Percentiles rank a stretch among this genome's conserved stretches.
Conservation (phyloP, 805 yeast species). For the Saturnispora serradocipensis region DNA sequence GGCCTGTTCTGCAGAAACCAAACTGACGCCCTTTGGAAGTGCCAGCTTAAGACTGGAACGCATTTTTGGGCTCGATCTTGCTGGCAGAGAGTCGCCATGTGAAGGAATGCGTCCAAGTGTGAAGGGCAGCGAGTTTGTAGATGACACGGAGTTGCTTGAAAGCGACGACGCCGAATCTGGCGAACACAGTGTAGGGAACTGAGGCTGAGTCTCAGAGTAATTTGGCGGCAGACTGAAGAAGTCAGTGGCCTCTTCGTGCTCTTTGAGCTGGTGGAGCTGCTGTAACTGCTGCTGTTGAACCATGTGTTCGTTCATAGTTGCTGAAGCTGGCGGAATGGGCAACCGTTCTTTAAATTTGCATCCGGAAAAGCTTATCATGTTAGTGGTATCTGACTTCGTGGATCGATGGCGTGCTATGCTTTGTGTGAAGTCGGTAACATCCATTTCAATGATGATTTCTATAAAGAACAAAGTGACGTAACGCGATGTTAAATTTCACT, state of each 20-base stretch:
- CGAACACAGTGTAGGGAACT: background rate
- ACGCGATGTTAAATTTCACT: background rate
- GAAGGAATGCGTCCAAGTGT: background rate
- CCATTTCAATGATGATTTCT: background rate
- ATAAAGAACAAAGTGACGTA: slow-evolving; percentile 3
- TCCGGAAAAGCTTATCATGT: background rate
- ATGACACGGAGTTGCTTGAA: background rate
- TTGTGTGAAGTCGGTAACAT: background rate
- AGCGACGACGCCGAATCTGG: background rate
- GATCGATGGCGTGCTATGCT: background rate
- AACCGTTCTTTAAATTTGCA: background rate
- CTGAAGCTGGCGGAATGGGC: background rate
- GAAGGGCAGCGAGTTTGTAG: background rate
- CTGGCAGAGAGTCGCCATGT: background rate
- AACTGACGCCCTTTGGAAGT: background rate
- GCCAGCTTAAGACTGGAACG: background rate
- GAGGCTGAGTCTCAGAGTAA: background rate
- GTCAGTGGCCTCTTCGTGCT: background rate
- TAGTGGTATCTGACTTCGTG: slow-evolving; percentile 1
- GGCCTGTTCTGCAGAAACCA: slow-evolving; percentile 10
- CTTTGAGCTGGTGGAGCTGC: slow-evolving; percentile 3
- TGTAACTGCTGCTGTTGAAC: background rate
- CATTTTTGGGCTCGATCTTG: background rate
- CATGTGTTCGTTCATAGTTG: background rate
- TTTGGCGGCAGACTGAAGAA: background rate